phyloP scores from a whole-genome alignment of 2,329 filamentous ascomycete genomes.

The Dothistroma septosporum region DNA sequence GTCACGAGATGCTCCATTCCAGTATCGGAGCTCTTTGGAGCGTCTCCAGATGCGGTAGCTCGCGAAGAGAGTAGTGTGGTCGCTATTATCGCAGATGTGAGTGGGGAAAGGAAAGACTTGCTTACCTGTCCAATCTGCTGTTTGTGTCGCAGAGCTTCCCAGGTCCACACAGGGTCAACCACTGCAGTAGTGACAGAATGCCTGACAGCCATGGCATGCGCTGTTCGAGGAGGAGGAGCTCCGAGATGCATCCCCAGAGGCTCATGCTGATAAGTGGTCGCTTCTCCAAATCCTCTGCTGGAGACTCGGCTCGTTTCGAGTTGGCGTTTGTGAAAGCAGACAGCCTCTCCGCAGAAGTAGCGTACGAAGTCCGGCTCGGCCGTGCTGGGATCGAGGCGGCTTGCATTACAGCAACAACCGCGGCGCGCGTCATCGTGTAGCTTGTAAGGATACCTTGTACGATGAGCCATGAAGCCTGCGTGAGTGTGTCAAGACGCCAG shows the following conservation, averaged over 20 bases:
- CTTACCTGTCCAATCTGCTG: slow-evolving; percentile 87
- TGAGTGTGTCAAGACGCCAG: slow-evolving; percentile 19
- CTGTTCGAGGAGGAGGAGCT: slow-evolving; percentile 66
- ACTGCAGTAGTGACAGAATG: slow-evolving; percentile 69
- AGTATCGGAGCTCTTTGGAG: slow-evolving; percentile 3
- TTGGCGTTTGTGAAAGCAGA: background rate
- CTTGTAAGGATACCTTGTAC: slow-evolving; percentile 18
- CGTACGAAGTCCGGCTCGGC: slow-evolving; percentile 26
- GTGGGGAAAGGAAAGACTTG: slow-evolving; percentile 33
- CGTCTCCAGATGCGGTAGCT: background rate
- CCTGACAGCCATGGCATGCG: slow-evolving; percentile 92
- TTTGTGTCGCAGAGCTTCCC: slow-evolving; percentile 70
- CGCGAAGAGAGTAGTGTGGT: background rate
- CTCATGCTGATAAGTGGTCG: slow-evolving; percentile 70
- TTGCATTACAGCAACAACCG: slow-evolving; percentile 61
- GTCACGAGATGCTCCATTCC: slow-evolving; percentile 11
- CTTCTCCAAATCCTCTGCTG: slow-evolving; percentile 9
- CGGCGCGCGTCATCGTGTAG: slow-evolving; percentile 58
- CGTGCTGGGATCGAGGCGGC: slow-evolving; percentile 64
- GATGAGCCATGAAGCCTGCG: slow-evolving; percentile 16
- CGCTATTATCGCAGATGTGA: slow-evolving; percentile 11
- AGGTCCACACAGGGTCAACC: slow-evolving; percentile 67
- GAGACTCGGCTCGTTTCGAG: background rate
- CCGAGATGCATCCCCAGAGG: slow-evolving; percentile 69
- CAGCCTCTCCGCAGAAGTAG: slow-evolving; percentile 5